phyloP scores from a whole-genome alignment of 192 early-diverging fungal genomes.

The Diversispora epigaea region DNA sequence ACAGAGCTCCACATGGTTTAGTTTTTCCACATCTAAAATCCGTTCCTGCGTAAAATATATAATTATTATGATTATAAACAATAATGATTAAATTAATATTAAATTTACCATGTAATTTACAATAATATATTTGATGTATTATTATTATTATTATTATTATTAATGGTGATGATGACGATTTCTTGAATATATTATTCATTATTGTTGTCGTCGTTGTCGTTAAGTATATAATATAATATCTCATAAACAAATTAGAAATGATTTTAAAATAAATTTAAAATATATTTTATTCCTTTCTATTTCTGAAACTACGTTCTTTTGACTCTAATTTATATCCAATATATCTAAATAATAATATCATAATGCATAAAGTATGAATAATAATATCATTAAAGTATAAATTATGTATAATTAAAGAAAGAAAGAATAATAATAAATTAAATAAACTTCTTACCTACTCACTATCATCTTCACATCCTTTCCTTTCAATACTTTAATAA shows the following conservation, averaged over 20 bases:
- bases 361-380: too few species aligned
- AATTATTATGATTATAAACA: neutral
- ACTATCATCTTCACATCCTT: neutral
- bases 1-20: neutral
- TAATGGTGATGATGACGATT: neutral
- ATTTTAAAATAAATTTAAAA: too few species aligned
- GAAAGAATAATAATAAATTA: neutral
- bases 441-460: neutral
- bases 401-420: neutral
- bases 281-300: too few species aligned
- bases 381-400: too few species aligned
- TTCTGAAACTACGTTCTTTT: too few species aligned
- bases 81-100: neutral
- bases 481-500: neutral
- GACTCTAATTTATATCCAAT: neutral
- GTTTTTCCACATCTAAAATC: slow-evolving; percentile 25
- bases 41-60: neutral
- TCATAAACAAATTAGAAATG: too few species aligned
- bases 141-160: neutral
- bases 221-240: too few species aligned
- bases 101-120: slow-evolving; percentile 27
- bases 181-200: too few species aligned
- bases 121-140: slow-evolving; percentile 10
- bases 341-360: too few species aligned
- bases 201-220: too few species aligned